Evolutionary conservation across 75 land plant species (phyloP), one percentile per base, ranked within the genome.

Genomic region (Azolla pinnata): DNA sequence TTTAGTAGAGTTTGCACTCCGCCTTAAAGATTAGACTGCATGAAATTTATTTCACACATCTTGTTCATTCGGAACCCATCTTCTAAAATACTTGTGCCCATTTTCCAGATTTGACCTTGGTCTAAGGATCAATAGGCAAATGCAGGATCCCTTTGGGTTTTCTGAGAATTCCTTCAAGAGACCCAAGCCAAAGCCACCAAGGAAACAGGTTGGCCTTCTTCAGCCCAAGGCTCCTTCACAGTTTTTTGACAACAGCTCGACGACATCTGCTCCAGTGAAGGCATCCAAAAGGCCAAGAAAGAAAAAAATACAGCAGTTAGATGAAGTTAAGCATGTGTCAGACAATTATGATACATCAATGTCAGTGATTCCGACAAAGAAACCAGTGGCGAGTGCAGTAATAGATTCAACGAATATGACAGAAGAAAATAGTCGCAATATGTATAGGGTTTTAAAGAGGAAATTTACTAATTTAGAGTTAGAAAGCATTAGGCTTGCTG

Each of bases 401-500:
- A 27, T 52, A 2, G 54, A 26, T 24, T 2, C 27, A 29, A 26
- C 3, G 29, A 57, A 17, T 14, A 17, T 14, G 1, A 57, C 20
- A 31, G 44, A 57, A 57, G 42, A 26, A 29, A 38, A 57, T 31
- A 33, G 35, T 24, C 59, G 52, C 8, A 68, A 55, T 48, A 75
- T 72, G 29, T 80, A 83, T 46, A 27, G 77, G 14, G 67, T 72
- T 12, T 53, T 86, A 30, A 80, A 82, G 61, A 34, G 73, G 0
- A 80, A 80, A 56, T 80, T 80, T 64, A 64, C 80, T 33, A 31
- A 65, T 33, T 54, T 86, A 40, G 83, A 86, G 48, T 81, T 77
- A 59, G 78, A 82, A 45, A 74, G 79, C 65, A 69, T 57, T 51
- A 51, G 33, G n/a, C 28, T 86, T 28, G 72, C 57, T 7, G 67